Conservation (phyloP, 2,329 filamentous ascomycete species). For the Talaromyces marneffei region DNA sequence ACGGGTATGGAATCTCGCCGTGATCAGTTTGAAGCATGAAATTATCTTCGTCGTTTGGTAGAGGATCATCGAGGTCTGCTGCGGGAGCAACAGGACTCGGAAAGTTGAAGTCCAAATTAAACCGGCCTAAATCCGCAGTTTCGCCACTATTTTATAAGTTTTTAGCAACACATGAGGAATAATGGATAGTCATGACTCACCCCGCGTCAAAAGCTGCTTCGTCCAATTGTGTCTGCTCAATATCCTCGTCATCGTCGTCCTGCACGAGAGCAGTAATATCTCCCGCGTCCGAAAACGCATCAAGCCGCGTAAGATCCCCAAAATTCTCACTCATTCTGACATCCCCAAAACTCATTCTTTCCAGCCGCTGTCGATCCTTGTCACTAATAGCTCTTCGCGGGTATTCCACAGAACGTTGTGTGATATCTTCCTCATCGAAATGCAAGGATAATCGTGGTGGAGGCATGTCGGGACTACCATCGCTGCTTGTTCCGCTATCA, state of each 20-base stretch:
- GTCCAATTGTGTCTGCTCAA: slow-evolving; percentile 34
- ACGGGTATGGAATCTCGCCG: slow-evolving; percentile 21
- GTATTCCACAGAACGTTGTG: slow-evolving; percentile 38
- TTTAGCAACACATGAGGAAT: slow-evolving; percentile 7
- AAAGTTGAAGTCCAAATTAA: slow-evolving; percentile 38
- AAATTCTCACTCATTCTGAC: slow-evolving; percentile 48
- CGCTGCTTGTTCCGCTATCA: slow-evolving; percentile 41
- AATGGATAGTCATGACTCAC: slow-evolving; percentile 21
- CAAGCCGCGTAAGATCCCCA: slow-evolving; percentile 42
- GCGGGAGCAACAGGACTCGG: slow-evolving; percentile 31
- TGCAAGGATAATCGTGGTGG: slow-evolving; percentile 35
- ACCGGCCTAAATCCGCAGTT: slow-evolving; percentile 39
- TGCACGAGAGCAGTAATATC: slow-evolving; percentile 35
- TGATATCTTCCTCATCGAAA: slow-evolving; percentile 44
- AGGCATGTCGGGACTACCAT: slow-evolving; percentile 31
- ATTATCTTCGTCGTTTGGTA: slow-evolving; percentile 30
- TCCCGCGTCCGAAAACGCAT: slow-evolving; percentile 36
- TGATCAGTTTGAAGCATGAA: slow-evolving; percentile 29
- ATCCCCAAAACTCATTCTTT: slow-evolving; percentile 40
- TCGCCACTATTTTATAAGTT: slow-evolving; percentile 31
- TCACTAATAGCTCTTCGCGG: slow-evolving; percentile 37
- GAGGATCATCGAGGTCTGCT: slow-evolving; percentile 23
- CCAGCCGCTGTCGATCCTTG: slow-evolving; percentile 33
- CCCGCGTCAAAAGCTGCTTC: slow-evolving; percentile 36
- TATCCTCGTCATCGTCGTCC: slow-evolving; percentile 30